These are phyloP conservation scores for Tricholoma furcatifolium DNA, from an alignment of 768 basidiomycete genomes.

Conservation along the genomic window DNA sequence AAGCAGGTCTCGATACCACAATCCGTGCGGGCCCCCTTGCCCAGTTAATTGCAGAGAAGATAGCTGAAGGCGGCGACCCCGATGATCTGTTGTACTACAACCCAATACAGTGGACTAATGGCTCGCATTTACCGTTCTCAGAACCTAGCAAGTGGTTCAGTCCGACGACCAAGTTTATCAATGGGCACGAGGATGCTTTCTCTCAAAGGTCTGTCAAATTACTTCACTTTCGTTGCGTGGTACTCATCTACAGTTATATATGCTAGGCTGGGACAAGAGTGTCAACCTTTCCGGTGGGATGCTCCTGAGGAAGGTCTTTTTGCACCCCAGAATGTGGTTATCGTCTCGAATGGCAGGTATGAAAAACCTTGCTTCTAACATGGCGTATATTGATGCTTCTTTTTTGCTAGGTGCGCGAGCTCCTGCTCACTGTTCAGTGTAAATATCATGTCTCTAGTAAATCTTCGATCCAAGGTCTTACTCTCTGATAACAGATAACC, in stretches of 20 bases:
- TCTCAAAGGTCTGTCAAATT: constrained; percentile 37
- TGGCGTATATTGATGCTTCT: background rate
- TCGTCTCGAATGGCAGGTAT: constrained; percentile 55
- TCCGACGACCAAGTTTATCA: constrained; percentile 41
- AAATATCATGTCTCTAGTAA: constrained; percentile 7
- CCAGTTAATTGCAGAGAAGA: constrained; percentile 42
- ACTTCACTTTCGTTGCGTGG: background rate
- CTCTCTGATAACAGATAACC: constrained; percentile 41
- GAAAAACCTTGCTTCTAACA: background rate
- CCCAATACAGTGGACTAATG: constrained; percentile 47
- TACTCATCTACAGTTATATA: background rate
- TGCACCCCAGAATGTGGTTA: constrained; percentile 44
- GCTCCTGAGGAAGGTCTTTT: constrained; percentile 48
- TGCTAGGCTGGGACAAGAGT: constrained; percentile 46
- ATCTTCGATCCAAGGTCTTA: background rate
- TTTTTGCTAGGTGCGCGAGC: constrained; percentile 39
- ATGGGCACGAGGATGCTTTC: constrained; percentile 49
- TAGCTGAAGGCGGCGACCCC: constrained; percentile 44
- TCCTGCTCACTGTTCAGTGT: constrained; percentile 48
- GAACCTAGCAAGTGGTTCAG: constrained; percentile 44
- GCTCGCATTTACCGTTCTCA: constrained; percentile 42
- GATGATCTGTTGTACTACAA: constrained; percentile 45
- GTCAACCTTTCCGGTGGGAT: constrained; percentile 30
- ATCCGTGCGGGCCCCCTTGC: constrained; percentile 50
- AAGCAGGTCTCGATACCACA: constrained; percentile 53